Base-by-base conservation (phyloP, 768 basidiomycete genomes). In the Russula brevipes region DNA sequence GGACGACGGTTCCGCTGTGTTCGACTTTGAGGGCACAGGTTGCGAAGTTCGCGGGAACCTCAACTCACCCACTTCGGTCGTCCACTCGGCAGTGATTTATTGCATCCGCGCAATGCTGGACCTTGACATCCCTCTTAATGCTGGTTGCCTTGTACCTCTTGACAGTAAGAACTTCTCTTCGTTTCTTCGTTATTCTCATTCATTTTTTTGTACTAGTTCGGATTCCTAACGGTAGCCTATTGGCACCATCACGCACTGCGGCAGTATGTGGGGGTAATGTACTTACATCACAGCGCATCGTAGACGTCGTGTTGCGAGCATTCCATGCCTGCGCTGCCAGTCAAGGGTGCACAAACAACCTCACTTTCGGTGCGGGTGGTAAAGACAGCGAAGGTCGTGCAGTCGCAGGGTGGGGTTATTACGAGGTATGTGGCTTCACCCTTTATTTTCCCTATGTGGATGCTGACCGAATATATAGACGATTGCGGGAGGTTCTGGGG, bases 181-280 rank as follows among this genome's bases (percentile, higher is more conserved):
- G 24, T 24, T 53, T 65, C 47, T 60, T n/a, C 14, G 2, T 35
- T 54, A 57, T 45, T 14, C 44, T 36, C 30, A 39, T 55, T 71
- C 46, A 69, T 61, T 36, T 66, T 24, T 71, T 51, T 57, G 39
- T 31, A 42, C 49, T 66, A 87, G 90, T 98, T 66, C 84, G 80
- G 66, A 88, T 96, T 42, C 94, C 95, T 0, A 73, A 79, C n/a
- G 86, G 85, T 59, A 89, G 88, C 1, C 73, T 97, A 12, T 77
- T 98, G 35, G 82, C 85, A 5, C 95, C 94, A 0, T 89, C 89
- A 12, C 83, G 84, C 49, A 94, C 90, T 0, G 91, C 90, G 10
- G 95, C 94, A 0, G 93, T 96, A 5, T 95, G 93, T 66, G 94
- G 90, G 36, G 94, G 94, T 11, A 98, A 97, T 71, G 93, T 95